Evolutionary conservation across 1,284 basidiomycete genomes (phyloP), one percentile per base, ranked within the genome.

Genomic region (Mrakiaceae sp.): DNA sequence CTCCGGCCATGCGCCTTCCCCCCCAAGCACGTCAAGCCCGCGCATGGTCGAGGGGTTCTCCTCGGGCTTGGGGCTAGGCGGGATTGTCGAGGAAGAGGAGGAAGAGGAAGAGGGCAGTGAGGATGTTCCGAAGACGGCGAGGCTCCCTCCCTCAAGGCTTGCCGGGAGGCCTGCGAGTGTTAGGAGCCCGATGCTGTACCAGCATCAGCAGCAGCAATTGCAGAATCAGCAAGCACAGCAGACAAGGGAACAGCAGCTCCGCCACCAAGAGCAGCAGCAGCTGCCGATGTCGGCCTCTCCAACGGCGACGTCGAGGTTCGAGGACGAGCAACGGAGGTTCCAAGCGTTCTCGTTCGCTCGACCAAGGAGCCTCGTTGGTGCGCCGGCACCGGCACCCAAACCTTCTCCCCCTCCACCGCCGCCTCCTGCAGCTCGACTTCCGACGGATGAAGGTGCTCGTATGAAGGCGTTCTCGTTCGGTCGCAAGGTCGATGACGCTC

Each of bases 71-170:
- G 63, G 51, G 8, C 64, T 66, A 2, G 64, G 64, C 8, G 64
- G 60, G 27, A 66, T 66, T 16, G 55, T 53, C 9, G 64, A 66
- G 50, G 64, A 66, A 39, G 60, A 60, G 3, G 63, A 66, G 11
- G 58, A 60, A 11, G 60, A 62, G 3, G 64, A 66, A 8, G 64
- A 58, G 0, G 64, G 54, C 49, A 47, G 27, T n/a, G 55, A 57
- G 2, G 27, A 27, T 27, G 27, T 27, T 27, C 27, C 27, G 27
- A 27, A 27, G 27, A 27, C 27, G 27, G 27, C 27, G 27, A 27
- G 27, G 27, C 27, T 27, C 27, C 27, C 27, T 27, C 27, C 27
- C 27, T 27, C 27, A 27, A 27, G 27, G 27, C 27, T 27, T 2
- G 27, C 27, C 27, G 27, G 27, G 1, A 27, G 27, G 27, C 27